Conservation (phyloP, 768 basidiomycete genomes). For the Myochromella boudieri region DNA sequence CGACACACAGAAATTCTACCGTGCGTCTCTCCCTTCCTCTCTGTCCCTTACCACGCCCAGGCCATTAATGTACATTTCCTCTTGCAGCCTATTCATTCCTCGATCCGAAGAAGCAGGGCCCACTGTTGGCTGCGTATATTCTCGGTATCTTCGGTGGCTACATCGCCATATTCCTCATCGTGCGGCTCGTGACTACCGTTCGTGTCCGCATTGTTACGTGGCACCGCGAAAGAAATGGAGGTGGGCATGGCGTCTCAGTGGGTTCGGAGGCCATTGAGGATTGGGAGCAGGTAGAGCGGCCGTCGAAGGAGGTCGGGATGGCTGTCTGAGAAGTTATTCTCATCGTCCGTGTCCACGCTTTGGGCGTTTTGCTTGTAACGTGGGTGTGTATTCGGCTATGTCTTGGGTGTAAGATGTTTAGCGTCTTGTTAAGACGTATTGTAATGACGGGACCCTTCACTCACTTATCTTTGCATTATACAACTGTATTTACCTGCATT, state of each 20-base stretch:
- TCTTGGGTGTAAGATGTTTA: too few species aligned
- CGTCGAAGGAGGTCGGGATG: conserved; percentile 2
- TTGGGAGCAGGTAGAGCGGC: conserved; percentile 42
- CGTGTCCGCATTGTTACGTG: conserved; percentile 31
- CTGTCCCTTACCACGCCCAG: too few species aligned
- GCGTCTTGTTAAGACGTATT: too few species aligned
- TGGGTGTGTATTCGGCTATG: background rate
- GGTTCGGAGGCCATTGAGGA: conserved; percentile 34
- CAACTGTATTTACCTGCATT: too few species aligned
- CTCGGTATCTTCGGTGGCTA: conserved; percentile 56
- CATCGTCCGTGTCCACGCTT: background rate
- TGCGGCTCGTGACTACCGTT: conserved; percentile 38
- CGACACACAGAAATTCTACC: conserved; percentile 61
- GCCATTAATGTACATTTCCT: background rate
- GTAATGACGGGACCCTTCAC: too few species aligned
- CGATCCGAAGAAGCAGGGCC: conserved; percentile 44
- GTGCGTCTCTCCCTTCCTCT: conserved; percentile 38
- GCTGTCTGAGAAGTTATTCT: background rate
- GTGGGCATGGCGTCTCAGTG: background rate
- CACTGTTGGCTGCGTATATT: conserved; percentile 58
- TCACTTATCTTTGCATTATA: too few species aligned
- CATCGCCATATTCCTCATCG: conserved; percentile 49
- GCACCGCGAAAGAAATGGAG: conserved; percentile 15
- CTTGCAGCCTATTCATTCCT: conserved; percentile 64
- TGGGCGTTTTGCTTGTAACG: background rate